Conservation (phyloP, 2,329 filamentous ascomycete genomes). For the Cytospora mali region DNA sequence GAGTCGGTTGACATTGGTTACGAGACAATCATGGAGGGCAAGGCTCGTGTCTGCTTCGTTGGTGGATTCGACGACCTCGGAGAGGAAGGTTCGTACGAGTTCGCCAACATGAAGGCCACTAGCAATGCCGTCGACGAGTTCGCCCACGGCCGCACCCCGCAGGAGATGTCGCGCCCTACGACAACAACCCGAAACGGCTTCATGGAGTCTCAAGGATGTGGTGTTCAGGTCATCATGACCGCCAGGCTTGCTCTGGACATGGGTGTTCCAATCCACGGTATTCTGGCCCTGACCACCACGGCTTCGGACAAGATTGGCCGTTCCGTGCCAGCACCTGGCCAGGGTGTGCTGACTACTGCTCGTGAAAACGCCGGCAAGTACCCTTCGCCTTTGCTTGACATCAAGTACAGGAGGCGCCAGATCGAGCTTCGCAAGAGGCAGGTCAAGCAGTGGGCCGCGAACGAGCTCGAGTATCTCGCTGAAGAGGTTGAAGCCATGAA, state of each 20-base stretch:
- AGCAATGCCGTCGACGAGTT: constrained; percentile 98
- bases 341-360: constrained; percentile 94
- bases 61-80: constrained; percentile 99
- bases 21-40: constrained; percentile 97
- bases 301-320: constrained; percentile 99
- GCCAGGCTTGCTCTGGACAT: constrained; percentile 94
- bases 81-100: constrained; percentile 98
- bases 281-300: constrained; percentile 89
- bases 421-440: constrained; percentile 91
- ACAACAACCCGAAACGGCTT: constrained; percentile 97
- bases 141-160: constrained; percentile 88
- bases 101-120: constrained; percentile 99
- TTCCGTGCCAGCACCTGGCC: constrained; percentile 92
- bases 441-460: constrained; percentile 96
- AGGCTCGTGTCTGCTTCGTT: constrained; percentile 95
- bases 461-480: constrained; percentile 88
- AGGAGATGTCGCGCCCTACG: constrained; percentile 96
- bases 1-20: constrained; percentile 98
- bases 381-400: constrained; percentile 92
- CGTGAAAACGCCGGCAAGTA: constrained; percentile 90
- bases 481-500: constrained; percentile 94
- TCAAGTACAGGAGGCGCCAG: constrained; percentile 95
- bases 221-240: constrained; percentile 98
- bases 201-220: constrained; percentile 99
- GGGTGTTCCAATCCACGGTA: constrained; percentile 97